Evolutionary conservation across 2,329 filamentous ascomycete genomes (phyloP).

Genomic region (Diaporthe sp.): DNA sequence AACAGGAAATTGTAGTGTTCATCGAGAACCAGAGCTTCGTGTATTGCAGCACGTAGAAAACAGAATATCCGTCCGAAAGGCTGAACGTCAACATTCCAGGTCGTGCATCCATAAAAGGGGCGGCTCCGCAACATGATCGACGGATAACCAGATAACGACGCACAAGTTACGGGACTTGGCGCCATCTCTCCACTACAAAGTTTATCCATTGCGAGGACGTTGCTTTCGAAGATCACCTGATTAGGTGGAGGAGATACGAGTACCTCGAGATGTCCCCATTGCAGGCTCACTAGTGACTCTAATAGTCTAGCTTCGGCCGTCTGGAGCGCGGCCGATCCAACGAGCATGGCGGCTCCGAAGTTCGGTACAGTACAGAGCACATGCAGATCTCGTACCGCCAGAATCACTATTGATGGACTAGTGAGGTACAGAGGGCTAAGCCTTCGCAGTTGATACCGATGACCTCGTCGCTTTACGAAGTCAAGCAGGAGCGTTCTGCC

Average conservation of each 20-base stretch:
- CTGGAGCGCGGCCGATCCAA: neutral
- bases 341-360: neutral
- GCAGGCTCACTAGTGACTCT: neutral
- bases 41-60: neutral
- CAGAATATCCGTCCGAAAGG: neutral
- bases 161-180: slow-evolving; percentile 17
- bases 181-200: neutral
- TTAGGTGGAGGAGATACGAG: neutral
- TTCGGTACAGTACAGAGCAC: neutral
- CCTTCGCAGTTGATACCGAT: neutral
- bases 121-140: slow-evolving; percentile 21
- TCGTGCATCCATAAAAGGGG: slow-evolving; percentile 15
- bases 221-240: neutral
- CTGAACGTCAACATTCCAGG: neutral
- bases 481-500: neutral
- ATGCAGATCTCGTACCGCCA: neutral
- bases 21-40: too few species aligned
- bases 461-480: neutral
- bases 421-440: neutral
- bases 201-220: neutral
- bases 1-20: neutral
- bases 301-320: neutral
- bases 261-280: neutral
- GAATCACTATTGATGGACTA: neutral
- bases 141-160: slow-evolving; percentile 16